Percentiles rank a stretch among this genome's conserved stretches.
phyloP scores from a whole-genome alignment of 192 early-diverging fungal species.

The Gamsiella multidivaricata region DNA sequence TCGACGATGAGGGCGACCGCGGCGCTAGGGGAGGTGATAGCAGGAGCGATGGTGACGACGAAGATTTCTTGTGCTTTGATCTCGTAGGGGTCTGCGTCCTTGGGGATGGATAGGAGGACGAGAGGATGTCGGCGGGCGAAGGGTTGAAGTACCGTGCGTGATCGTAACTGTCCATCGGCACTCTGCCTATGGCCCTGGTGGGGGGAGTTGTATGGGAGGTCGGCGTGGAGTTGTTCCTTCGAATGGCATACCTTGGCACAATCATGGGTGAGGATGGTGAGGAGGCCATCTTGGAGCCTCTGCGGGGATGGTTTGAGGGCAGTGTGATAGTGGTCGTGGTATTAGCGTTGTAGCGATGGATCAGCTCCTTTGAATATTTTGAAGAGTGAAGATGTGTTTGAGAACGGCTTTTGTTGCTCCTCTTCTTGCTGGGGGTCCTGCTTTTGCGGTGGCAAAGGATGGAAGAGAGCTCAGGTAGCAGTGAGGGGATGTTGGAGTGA shows the following conservation, averaged over 20 bases:
- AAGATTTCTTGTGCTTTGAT: constrained; percentile 43
- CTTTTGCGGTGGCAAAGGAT: neutral
- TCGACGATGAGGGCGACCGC: neutral
- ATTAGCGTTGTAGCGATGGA: neutral
- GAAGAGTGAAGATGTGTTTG: neutral
- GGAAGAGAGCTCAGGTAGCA: constrained; percentile 5
- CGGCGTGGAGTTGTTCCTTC: constrained; percentile 29
- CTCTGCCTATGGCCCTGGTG: constrained; percentile 9
- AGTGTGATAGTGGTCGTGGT: neutral
- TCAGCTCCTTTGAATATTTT: neutral
- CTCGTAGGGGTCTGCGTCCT: neutral
- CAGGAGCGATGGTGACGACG: constrained; percentile 29
- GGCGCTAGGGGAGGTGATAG: constrained; percentile 23
- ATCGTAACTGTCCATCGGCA: constrained; percentile 42
- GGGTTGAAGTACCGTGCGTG: constrained; percentile 14
- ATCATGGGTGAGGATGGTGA: constrained; percentile 1
- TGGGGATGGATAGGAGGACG: constrained; percentile 3
- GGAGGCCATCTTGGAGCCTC: neutral
- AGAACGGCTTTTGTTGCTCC: no score
- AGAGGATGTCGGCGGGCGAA: neutral
- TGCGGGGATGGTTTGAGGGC: neutral
- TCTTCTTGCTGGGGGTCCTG: constrained; percentile 1
- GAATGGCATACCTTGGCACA: constrained; percentile 16
- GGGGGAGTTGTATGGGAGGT: constrained; percentile 20
- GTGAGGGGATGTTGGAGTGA: constrained; percentile 8